Evolutionary conservation across 768 basidiomycete species (phyloP).

Genomic region (Boletus vermiculosoides): DNA sequence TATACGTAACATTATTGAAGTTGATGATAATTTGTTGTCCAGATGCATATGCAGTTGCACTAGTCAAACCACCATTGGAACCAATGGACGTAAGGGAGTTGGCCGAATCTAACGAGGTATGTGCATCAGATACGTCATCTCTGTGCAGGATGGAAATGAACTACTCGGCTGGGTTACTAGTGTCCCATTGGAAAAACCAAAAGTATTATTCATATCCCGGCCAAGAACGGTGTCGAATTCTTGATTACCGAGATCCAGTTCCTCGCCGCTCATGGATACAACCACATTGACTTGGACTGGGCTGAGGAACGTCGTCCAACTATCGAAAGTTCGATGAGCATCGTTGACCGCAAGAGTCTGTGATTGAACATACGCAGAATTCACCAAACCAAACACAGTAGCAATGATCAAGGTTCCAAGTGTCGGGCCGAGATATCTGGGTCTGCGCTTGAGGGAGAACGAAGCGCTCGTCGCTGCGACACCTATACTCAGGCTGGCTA

Average conservation of each 20-base stretch:
- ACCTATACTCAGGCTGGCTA: not conserved
- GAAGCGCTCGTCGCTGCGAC: not conserved
- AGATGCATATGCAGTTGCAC: not conserved
- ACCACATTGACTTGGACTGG: not conserved
- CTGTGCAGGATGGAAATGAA: too few species aligned
- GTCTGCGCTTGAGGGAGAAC: not conserved
- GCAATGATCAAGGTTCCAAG: not conserved
- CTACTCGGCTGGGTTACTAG: not conserved
- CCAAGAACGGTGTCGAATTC: not conserved
- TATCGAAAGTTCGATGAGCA: not conserved
- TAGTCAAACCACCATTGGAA: not conserved
- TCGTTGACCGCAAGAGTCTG: not conserved
- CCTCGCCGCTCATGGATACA: not conserved
- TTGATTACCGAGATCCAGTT: not conserved
- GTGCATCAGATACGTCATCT: not conserved
- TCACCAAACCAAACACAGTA: not conserved
- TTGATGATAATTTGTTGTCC: not conserved
- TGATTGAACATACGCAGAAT: not conserved
- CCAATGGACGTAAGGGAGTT: not conserved
- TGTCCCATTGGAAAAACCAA: not conserved
- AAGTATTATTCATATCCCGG: not conserved
- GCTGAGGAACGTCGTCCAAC: not conserved
- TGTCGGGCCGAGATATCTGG: not conserved
- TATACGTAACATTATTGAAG: not conserved
- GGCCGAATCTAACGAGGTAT: not conserved